Conservation (phyloP, 805 yeast species). For the Danielia reshetovae region DNA sequence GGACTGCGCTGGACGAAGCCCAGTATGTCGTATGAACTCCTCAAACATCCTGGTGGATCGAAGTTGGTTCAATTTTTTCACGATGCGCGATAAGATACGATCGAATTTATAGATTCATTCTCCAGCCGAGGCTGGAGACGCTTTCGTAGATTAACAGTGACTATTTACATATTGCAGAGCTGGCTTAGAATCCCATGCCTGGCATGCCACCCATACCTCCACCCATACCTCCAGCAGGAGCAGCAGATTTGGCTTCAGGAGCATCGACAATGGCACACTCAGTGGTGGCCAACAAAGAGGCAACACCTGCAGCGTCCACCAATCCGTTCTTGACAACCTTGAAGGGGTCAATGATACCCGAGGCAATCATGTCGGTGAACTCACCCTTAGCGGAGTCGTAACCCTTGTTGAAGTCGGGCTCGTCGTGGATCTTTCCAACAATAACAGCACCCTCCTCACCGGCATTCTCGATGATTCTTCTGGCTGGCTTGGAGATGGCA, state of each 20-base stretch:
- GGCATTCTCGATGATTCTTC: constrained; percentile 92
- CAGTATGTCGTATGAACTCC: constrained; percentile 3
- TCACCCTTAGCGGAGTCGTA: constrained; percentile 90
- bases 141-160: too few relatives aligned
- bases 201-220: constrained; percentile 26
- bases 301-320: constrained; percentile 96
- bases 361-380: constrained; percentile 91
- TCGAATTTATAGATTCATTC: too few relatives aligned
- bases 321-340: constrained; percentile 95
- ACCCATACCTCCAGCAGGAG: constrained; percentile 49
- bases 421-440: constrained; percentile 78
- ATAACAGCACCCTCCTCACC: constrained; percentile 97
- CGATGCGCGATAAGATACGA: too few relatives aligned
- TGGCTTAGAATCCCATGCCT: constrained; percentile 30
- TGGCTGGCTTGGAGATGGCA: constrained; percentile 94
- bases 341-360: constrained; percentile 98
- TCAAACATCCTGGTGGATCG: constrained; percentile 15
- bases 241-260: constrained; percentile 67
- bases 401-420: constrained; percentile 78
- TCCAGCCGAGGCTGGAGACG: too few relatives aligned
- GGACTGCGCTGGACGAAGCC: constrained; percentile 4
- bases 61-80: not conserved
- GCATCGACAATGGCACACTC: constrained; percentile 98
- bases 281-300: constrained; percentile 93
- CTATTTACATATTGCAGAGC: constrained; percentile 5